Evolutionary conservation across 805 yeast species (phyloP).

Genomic region (Millerozyma miso): DNA sequence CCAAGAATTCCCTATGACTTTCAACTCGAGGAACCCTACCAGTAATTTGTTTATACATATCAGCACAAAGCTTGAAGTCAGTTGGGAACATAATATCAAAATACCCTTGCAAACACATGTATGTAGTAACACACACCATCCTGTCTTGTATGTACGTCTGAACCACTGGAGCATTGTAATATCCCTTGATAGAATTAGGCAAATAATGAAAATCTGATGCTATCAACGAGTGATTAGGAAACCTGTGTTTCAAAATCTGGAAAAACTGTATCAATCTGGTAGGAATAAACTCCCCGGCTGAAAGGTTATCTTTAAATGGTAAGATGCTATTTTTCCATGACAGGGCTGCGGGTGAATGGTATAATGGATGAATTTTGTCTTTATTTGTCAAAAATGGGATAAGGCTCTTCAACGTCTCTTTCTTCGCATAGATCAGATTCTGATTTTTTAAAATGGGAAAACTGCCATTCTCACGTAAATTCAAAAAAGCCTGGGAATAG

Average conservation of each 20-base stretch:
- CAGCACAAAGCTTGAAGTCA: conserved; percentile 59
- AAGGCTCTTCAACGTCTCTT: conserved; percentile 22
- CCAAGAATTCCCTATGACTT: conserved; percentile 61
- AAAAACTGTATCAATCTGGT: conserved; percentile 65
- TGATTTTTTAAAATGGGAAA: conserved; percentile 30
- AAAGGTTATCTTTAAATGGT: conserved; percentile 63
- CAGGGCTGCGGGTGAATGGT: conserved; percentile 43
- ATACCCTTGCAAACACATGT: conserved; percentile 80
- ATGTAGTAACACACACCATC: conserved; percentile 67
- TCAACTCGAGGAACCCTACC: conserved; percentile 54
- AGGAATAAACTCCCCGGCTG: conserved; percentile 80
- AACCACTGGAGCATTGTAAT: conserved; percentile 69
- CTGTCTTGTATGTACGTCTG: conserved; percentile 67
- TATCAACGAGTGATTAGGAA: conserved; percentile 74
- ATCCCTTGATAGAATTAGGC: conserved; percentile 50
- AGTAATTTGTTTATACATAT: conserved; percentile 58
- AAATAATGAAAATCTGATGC: conserved; percentile 61
- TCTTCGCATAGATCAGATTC: conserved; percentile 17
- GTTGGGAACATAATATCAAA: conserved; percentile 88
- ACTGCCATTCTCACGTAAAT: conserved; percentile 48
- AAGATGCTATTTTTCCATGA: conserved; percentile 45
- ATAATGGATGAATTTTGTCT: conserved; percentile 54
- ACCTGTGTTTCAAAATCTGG: conserved; percentile 54
- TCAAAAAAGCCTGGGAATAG: conserved; percentile 52
- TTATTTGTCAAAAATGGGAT: conserved; percentile 26